A percentile compares a stretch with the other conserved stretches of the same genome.
Conservation (phyloP, 306 rosid genomes). For the Fagus crenata region DNA sequence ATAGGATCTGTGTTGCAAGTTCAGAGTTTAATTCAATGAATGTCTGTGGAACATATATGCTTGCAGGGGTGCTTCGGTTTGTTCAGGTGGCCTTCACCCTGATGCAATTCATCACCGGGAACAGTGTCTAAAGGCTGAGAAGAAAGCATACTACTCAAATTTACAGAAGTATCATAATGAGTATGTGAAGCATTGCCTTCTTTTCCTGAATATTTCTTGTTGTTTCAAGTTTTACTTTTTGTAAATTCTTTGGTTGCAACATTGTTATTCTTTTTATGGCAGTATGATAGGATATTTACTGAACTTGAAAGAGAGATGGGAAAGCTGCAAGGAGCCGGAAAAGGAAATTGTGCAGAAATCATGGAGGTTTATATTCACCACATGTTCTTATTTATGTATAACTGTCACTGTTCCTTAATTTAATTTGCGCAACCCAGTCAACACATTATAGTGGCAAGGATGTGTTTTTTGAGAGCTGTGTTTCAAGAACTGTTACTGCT, state of each 20-base stretch:
- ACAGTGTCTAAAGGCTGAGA: constrained; percentile 51
- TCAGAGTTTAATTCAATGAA: constrained; percentile 19
- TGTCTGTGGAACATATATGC: constrained; percentile 32
- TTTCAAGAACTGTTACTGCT: constrained; percentile 13
- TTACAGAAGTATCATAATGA: constrained; percentile 76
- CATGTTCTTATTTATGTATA: background rate
- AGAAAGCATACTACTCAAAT: constrained; percentile 56
- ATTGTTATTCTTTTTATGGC: constrained; percentile 42
- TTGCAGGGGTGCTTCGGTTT: constrained; percentile 83
- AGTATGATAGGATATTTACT: constrained; percentile 73
- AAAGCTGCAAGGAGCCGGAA: constrained; percentile 72
- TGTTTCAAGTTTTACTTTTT: constrained; percentile 17
- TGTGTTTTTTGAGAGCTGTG: constrained; percentile 2
- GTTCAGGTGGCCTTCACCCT: constrained; percentile 88
- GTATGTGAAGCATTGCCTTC: constrained; percentile 47
- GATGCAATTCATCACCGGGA: constrained; percentile 62
- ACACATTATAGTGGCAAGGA: constrained; percentile 19
- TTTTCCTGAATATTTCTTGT: constrained; percentile 9
- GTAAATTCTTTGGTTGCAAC: background rate
- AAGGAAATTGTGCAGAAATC: constrained; percentile 61
- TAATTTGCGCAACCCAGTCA: background rate
- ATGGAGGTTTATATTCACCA: constrained; percentile 55
- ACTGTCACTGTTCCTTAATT: background rate
- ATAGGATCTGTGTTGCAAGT: constrained; percentile 22
- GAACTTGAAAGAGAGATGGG: constrained; percentile 65